A percentile compares a stretch with the other conserved stretches of the same genome.
These are phyloP conservation scores for Uronychia binucleata DNA, from an alignment of 73 alveolate species.

Conservation along the genomic window DNA sequence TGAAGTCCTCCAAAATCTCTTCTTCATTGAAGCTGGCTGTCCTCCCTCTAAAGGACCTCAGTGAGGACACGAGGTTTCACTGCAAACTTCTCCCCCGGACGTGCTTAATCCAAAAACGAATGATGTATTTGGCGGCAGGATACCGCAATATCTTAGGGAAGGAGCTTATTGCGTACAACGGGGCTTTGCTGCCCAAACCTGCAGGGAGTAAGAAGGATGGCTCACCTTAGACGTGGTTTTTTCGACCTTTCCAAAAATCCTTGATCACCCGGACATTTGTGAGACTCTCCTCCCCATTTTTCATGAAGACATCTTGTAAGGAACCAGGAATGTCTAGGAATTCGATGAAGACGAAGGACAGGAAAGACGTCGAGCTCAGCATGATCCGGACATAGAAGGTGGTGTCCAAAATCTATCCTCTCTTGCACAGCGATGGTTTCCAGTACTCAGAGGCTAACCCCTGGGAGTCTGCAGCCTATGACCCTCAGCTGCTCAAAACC, in stretches of 20 bases:
- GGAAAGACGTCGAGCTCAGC: too few species aligned
- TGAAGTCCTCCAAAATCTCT: slow-evolving; percentile 16
- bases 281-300: slow-evolving; percentile 31
- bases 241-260: slow-evolving; percentile 54
- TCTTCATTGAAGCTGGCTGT: slow-evolving; percentile 17
- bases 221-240: slow-evolving; percentile 41
- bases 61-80: slow-evolving; percentile 41
- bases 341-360: too few species aligned
- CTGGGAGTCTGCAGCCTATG: not conserved
- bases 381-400: too few species aligned
- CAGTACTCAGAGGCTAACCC: not conserved
- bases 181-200: slow-evolving; percentile 28
- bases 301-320: too few species aligned
- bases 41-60: slow-evolving; percentile 31
- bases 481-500: not conserved
- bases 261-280: slow-evolving; percentile 58
- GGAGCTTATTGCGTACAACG: slow-evolving; percentile 12
- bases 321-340: too few species aligned
- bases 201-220: too few species aligned
- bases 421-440: slow-evolving; percentile 20
- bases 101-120: slow-evolving; percentile 46
- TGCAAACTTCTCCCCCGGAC: slow-evolving; percentile 42
- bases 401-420: not conserved
- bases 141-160: slow-evolving; percentile 61
- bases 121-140: slow-evolving; percentile 39